These are phyloP conservation scores for Calonectria ilicicola DNA, from an alignment of 2,329 filamentous ascomycete genomes.

Conservation along the genomic window DNA sequence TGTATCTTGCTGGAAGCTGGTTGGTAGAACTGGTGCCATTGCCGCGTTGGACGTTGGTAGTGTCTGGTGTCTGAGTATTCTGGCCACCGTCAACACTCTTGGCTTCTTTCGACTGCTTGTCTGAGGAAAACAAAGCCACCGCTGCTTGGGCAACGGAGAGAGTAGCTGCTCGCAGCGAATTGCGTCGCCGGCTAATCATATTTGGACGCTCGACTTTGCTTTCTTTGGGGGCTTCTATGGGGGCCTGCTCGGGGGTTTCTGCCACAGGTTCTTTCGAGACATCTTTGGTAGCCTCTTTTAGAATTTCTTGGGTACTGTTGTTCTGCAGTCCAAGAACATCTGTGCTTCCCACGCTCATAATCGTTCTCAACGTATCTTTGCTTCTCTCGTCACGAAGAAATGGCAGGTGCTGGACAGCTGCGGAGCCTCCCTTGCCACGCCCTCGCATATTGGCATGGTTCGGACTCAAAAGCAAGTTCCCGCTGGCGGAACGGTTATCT, in stretches of 20 bases:
- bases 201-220: neutral
- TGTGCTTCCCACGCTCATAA: constrained; percentile 62
- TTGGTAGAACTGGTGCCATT: neutral
- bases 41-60: neutral
- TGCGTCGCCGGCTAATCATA: constrained; percentile 32
- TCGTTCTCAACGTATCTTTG: constrained; percentile 62
- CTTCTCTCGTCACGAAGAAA: constrained; percentile 55
- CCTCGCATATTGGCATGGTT: neutral
- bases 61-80: neutral
- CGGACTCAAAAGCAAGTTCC: constrained; percentile 46
- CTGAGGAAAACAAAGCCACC: constrained; percentile 26
- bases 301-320: neutral
- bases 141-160: constrained; percentile 32
- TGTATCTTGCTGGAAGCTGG: neutral
- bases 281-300: neutral
- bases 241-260: neutral
- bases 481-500: constrained; percentile 16
- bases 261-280: neutral
- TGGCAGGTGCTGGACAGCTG: constrained; percentile 51
- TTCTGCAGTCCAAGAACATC: constrained; percentile 42
- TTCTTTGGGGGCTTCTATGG: neutral
- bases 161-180: constrained; percentile 8
- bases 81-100: neutral
- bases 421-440: constrained; percentile 29
- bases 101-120: constrained; percentile 5